Evolutionary conservation across 1,284 basidiomycete species (phyloP).

Genomic region (Sporisorium exsertum): DNA sequence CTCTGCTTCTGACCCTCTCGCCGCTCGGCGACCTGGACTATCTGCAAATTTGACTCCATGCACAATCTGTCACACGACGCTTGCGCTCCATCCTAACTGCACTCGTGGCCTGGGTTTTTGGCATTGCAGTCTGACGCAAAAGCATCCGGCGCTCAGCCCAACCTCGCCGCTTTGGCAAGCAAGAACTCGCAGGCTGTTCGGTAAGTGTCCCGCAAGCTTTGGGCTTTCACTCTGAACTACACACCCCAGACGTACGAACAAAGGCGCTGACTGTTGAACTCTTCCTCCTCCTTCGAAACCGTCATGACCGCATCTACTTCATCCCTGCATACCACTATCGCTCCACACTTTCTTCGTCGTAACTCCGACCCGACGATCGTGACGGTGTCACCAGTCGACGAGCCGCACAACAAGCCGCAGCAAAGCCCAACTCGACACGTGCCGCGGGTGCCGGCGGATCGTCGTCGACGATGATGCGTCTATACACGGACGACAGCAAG

Average conservation of each 20-base stretch:
- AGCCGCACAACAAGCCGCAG: constrained; percentile 75
- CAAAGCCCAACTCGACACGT: constrained; percentile 86
- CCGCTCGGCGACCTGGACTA: not conserved
- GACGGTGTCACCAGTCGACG: constrained; percentile 72
- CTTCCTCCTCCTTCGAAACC: not conserved
- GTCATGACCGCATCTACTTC: not conserved
- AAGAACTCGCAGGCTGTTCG: constrained; percentile 54
- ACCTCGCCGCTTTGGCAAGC: constrained; percentile 57
- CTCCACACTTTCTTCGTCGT: not conserved
- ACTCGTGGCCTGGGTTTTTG: not conserved
- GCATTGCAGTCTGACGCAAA: constrained; percentile 46
- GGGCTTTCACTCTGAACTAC: not conserved
- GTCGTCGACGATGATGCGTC: constrained; percentile 96
- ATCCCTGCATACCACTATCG: not conserved
- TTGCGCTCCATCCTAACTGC: not conserved
- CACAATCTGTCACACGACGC: not conserved
- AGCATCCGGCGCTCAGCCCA: constrained; percentile 48
- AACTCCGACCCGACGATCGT: not conserved
- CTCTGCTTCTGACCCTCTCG: not conserved
- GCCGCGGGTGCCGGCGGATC: constrained; percentile 96
- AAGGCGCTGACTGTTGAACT: not conserved
- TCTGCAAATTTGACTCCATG: not conserved
- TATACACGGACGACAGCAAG: constrained; percentile 94
- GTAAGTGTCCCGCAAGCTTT: constrained; percentile 10
- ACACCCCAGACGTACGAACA: not conserved